A percentile compares a stretch with the other conserved stretches of the same genome.
Conservation (phyloP, 192 early-diverging fungal genomes). For the Backusella australiensis region DNA sequence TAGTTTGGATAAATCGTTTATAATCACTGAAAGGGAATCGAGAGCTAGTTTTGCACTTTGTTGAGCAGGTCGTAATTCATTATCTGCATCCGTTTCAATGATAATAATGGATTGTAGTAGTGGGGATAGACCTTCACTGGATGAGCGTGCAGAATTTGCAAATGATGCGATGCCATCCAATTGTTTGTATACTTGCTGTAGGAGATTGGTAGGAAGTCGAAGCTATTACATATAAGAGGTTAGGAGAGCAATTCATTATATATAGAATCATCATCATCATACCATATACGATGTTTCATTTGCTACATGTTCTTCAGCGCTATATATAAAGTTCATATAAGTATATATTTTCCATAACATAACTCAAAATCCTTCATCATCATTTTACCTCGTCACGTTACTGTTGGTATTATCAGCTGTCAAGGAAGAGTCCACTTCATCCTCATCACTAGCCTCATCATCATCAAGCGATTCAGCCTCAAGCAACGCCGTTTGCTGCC, state of each 20-base stretch:
- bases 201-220: slow-evolving; percentile 5
- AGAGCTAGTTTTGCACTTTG: slow-evolving; percentile 30
- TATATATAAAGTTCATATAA: neutral
- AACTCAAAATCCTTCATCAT: neutral
- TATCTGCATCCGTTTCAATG: slow-evolving; percentile 34
- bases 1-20: slow-evolving; percentile 1
- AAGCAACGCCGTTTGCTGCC: slow-evolving; percentile 1
- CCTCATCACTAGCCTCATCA: neutral
- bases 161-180: neutral
- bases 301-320: neutral
- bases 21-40: neutral
- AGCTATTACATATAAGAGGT: neutral
- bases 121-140: slow-evolving; percentile 21
- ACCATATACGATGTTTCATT: slow-evolving; percentile 12
- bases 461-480: slow-evolving; percentile 8
- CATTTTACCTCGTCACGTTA: neutral
- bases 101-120: slow-evolving; percentile 37
- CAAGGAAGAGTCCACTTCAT: neutral
- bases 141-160: neutral
- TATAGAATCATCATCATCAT: neutral
- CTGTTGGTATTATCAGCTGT: neutral
- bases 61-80: slow-evolving; percentile 29
- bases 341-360: neutral
- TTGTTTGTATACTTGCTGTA: neutral
- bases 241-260: neutral